A percentile compares a stretch with the other conserved stretches of the same genome.
Conservation (phyloP, 164 flowering plant genomes). For the Vitis cinerea region DNA sequence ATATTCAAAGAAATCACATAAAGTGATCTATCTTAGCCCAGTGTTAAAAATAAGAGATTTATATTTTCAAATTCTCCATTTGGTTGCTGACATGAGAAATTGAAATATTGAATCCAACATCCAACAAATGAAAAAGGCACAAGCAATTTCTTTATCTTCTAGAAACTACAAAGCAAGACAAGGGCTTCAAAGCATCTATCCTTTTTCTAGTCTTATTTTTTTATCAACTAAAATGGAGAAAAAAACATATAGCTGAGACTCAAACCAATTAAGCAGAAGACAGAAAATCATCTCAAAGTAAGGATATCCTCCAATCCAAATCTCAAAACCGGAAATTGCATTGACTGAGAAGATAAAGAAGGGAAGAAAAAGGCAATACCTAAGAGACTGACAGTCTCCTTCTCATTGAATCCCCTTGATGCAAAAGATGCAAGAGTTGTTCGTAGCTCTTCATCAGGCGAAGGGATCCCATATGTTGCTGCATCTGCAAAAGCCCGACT, state of each 20-base stretch:
- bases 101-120: too few species aligned
- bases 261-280: background rate
- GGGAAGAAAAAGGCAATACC: background rate
- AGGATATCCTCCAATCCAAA: background rate
- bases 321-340: background rate
- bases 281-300: background rate
- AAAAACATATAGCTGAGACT: background rate
- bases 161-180: too few species aligned
- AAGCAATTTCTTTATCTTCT: too few species aligned
- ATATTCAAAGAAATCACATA: too few species aligned
- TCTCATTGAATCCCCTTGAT: constrained; percentile 40
- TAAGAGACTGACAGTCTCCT: constrained; percentile 51
- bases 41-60: too few species aligned
- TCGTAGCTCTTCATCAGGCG: constrained; percentile 33
- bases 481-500: constrained; percentile 14
- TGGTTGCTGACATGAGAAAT: too few species aligned
- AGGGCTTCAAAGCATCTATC: too few species aligned
- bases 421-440: constrained; percentile 32
- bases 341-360: background rate
- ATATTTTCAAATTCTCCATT: too few species aligned
- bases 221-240: background rate
- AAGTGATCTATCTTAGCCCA: too few species aligned
- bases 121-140: too few species aligned
- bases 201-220: background rate
- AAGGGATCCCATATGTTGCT: constrained; percentile 43